Evolutionary conservation across 2,329 filamentous ascomycete species (phyloP), one percentile per base, ranked within the genome.

Genomic region (Botrytis hyacinthi): DNA sequence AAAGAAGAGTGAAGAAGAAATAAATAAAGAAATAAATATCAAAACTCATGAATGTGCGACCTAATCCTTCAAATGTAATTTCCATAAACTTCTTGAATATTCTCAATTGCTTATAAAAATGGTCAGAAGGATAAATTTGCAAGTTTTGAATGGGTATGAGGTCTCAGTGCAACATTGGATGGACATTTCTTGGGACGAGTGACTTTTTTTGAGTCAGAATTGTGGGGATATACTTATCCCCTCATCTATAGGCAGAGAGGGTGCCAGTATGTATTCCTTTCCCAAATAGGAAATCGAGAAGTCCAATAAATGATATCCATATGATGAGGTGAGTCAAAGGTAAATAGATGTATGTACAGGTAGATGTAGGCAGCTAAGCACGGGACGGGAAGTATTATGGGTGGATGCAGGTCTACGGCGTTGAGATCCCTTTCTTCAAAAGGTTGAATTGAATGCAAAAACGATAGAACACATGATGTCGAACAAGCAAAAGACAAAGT

Each of bases 181-280:
- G 42, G 32, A n/a, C 22, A 70, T 42, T 57, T 57, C 66, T 57
- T 57, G 48, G 66, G 66, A 68, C 66, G 48, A 57, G 66, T 68
- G 66, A 68, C 66, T 67, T 20, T 68, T 57, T 68, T 57, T 42
- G 66, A 68, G 66, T 68, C 66, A 61, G 40, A 70, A 61, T 61
- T 70, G 68, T 70, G 68, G 68, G 40, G 68, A 61, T 51, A 57
- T 42, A 57, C 66, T 57, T 57, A 57, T 68, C 66, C 29, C 26
- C 35, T 68, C 66, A 68, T 68, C 26, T 32, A 37, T 57, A 68
- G 66, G 48, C 6, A 37, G 22, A 61, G 44, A 32, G 62, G 26
- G 22, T 70, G 32, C 29, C 32, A 14, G 54, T 70, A 61, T 59
- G 54, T 61, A 61, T 32, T 61, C 54, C 20, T 61, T 61, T 32